A percentile compares a stretch with the other conserved stretches of the same genome.
phyloP scores from a whole-genome alignment of 148 eudicot genomes.

The Chenopodium album region DNA sequence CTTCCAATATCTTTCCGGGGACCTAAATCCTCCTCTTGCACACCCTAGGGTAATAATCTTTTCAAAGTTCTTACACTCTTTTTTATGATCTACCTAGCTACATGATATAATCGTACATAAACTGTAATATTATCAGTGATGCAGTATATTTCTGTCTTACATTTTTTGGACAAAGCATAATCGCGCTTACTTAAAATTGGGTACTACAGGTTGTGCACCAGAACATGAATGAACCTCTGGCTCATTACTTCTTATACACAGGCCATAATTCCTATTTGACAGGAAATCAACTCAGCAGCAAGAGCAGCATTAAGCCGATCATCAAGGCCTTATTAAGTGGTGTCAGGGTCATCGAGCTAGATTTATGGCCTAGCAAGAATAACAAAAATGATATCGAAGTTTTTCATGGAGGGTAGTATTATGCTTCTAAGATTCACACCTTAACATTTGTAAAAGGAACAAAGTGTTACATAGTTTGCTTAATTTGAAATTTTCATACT shows the following conservation, averaged over 20 bases:
- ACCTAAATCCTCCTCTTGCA: slow-evolving; percentile 46
- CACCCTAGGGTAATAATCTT: slow-evolving; percentile 30
- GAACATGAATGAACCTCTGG: slow-evolving; percentile 26
- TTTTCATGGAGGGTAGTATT: slow-evolving; percentile 59
- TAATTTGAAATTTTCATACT: neutral
- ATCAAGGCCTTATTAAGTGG: slow-evolving; percentile 34
- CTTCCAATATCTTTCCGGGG: slow-evolving; percentile 53
- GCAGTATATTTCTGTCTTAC: neutral
- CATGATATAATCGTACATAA: neutral
- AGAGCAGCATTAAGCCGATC: slow-evolving; percentile 22
- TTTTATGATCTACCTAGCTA: neutral
- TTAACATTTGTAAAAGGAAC: neutral
- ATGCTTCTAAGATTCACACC: neutral
- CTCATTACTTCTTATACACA: slow-evolving; percentile 35
- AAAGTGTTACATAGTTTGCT: neutral
- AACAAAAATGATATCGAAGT: slow-evolving; percentile 37
- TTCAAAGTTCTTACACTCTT: neutral
- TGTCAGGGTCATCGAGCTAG: slow-evolving; percentile 73
- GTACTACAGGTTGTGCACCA: slow-evolving; percentile 21
- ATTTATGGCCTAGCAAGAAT: slow-evolving; percentile 57
- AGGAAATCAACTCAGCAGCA: slow-evolving; percentile 32
- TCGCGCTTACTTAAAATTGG: neutral
- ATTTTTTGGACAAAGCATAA: neutral
- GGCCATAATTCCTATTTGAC: slow-evolving; percentile 39
- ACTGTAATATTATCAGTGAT: neutral